phyloP scores from a whole-genome alignment of 441 rosid species.

The Brassica hybrid region DNA sequence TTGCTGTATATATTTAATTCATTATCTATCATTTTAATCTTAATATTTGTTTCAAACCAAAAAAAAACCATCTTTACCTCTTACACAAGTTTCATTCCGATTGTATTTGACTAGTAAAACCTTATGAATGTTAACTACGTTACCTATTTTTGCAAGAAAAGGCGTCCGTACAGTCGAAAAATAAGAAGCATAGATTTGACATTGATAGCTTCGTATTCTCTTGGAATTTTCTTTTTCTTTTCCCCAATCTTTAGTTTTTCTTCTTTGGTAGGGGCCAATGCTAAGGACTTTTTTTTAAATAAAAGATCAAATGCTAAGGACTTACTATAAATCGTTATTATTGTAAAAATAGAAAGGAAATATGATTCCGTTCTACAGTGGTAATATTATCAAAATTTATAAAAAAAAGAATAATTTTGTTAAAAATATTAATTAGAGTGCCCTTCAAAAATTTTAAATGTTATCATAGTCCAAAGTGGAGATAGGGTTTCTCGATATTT shows the following conservation, averaged over 20 bases:
- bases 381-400: constrained; percentile 16
- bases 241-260: not conserved
- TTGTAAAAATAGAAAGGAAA: not conserved
- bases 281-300: constrained; percentile 13
- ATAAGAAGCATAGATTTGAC: too few species aligned
- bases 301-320: constrained; percentile 1
- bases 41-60: too few species aligned
- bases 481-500: constrained; percentile 38
- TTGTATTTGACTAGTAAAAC: too few species aligned
- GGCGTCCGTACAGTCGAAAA: too few species aligned
- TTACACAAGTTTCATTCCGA: too few species aligned
- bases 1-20: too few species aligned
- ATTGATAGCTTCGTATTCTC: constrained; percentile 32
- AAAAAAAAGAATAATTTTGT: not conserved
- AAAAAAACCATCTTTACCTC: too few species aligned
- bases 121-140: too few species aligned
- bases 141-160: too few species aligned
- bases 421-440: constrained; percentile 9
- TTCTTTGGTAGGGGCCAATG: constrained; percentile 29
- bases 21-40: too few species aligned
- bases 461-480: constrained; percentile 45
- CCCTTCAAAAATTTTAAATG: constrained; percentile 25
- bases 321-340: constrained; percentile 26
- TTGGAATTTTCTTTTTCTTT: constrained; percentile 21
- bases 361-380: constrained; percentile 30